Base-by-base conservation (phyloP, 371 early-diverging fungal species). In the Rhizomucor pusillus region DNA sequence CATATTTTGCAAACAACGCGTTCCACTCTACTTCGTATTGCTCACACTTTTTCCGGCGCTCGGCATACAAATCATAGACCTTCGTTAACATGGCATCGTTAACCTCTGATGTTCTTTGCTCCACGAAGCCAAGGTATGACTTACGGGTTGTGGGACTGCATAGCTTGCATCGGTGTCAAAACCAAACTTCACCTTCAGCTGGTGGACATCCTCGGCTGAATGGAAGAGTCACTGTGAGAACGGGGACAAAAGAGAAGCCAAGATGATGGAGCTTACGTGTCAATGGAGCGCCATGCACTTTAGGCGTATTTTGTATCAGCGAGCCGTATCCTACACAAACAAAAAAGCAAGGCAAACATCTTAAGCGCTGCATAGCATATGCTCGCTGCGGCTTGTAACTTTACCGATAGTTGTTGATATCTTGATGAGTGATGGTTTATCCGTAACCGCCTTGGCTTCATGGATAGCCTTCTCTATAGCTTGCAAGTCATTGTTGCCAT, bases 351-450 rank as follows among this genome's bases (percentile, higher is more conserved):
- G 24, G 24, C n/a, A 25, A 43, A 34, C 4, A 23, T 14, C 7
- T 11, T n/a, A 1, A 12, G 1, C 34, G 10, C 19, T 9, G 2
- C 22, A 50, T 36, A 18, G 9, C 41, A 43, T 53, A 33, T 34
- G 5, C 23, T 35, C 2, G 4, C 24, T 50, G 40, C 35, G 0
- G 29, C 10, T 14, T n/a, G 19, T 16, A 16, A 7, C 36, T 50
- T 43, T 70, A 59, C 94, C 93, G 52, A 92, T 93, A 20, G 83
- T 88, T 10, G 90, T 93, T 51, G 66, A 75, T 67, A 96, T 72
- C 62, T 88, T 87, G 81, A 96, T 95, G 41, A 96, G 57, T 18
- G 90, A 81, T 11, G 97, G 97, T 66, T 92, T 92, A 65, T 90
- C 85, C 24, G 81, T 89, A 19, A 92, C 94, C 25, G 81, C 77